A percentile compares a stretch with the other conserved stretches of the same genome.
phyloP scores from a whole-genome alignment of 2,329 filamentous ascomycete genomes.

The Trematosphaeria pertusa region DNA sequence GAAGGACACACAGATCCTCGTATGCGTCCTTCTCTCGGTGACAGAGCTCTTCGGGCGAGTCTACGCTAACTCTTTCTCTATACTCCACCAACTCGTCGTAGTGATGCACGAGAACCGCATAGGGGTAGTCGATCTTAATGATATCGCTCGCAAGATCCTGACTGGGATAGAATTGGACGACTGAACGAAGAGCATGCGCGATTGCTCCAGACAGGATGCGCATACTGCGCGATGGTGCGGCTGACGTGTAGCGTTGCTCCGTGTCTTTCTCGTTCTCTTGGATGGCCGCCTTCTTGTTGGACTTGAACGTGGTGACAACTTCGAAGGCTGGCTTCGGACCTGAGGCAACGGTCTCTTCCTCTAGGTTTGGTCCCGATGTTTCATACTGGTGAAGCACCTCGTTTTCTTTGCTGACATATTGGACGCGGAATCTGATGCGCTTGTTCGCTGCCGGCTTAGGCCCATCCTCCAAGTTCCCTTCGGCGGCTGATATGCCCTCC shows the following conservation, averaged over 20 bases:
- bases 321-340: constrained; percentile 8
- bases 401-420: background rate
- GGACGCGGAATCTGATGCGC: constrained; percentile 5
- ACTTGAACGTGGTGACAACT: constrained; percentile 3
- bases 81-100: constrained; percentile 9
- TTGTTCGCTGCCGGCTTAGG: background rate
- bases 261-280: too few relatives aligned
- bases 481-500: too few relatives aligned
- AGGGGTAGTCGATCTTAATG: constrained; percentile 6
- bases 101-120: constrained; percentile 11
- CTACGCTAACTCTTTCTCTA: background rate
- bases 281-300: constrained; percentile 1
- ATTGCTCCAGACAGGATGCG: constrained; percentile 9
- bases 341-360: background rate
- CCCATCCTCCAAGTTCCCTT: too few relatives aligned
- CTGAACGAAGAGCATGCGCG: constrained; percentile 6
- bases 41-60: background rate
- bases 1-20: constrained; percentile 4
- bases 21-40: constrained; percentile 7
- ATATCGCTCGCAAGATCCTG: constrained; percentile 9
- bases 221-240: constrained; percentile 5
- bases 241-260: too few relatives aligned
- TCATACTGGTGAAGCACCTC: constrained; percentile 7
- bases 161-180: constrained; percentile 11
- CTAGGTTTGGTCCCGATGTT: constrained; percentile 2